Evolutionary conservation across 2,329 filamentous ascomycete species (phyloP), one percentile per base, ranked within the genome.

Genomic region (Cladosporium sp.): DNA sequence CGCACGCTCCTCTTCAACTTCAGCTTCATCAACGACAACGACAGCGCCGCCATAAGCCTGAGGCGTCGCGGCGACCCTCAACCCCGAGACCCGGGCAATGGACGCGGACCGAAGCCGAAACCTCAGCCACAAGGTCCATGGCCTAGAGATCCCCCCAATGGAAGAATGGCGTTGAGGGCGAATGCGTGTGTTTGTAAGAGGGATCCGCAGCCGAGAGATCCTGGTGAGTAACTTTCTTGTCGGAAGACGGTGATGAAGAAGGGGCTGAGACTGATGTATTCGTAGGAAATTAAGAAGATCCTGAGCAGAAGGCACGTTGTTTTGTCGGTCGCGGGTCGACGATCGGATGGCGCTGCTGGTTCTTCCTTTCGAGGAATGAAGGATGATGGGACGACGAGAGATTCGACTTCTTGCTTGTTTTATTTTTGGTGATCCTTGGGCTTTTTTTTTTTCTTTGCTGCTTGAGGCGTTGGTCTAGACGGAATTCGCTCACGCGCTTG

Each of bases 131-230:
- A 32, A n/a, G 24, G n/a, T 15, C 44, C 44, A 13, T n/a, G 20
- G 17, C 47, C 47, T 8, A 18, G 47, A 5, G 47, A 50, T 18
- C 47, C 47, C 4, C 38, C 38, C 29, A 50, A 50, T 19, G 47
- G 47, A 19, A 30, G 47, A 20, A 12, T n/a, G 11, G 32, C 27
- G 12, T 12, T 40, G 13, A 42, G 49, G 12, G 49, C 45, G 20
- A 27, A 24, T 7, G 13, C 32, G 20, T 11, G 24, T 18, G 47
- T 38, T 43, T 24, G 13, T 22, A 15, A 20, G 24, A 19, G n/a
- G 37, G 53, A 50, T 17, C 53, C 51, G 18, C 53, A 57, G 29
- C 57, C 57, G 22, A 19, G 55, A n/a, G 57, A 54, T 17, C 37
- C 52, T 29, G 53, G 53, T 38, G 37, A 15, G 32, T 50, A 24